Percentiles rank a stretch among this genome's conserved stretches.
Evolutionary conservation across 2,329 filamentous ascomycete species (phyloP).

Genomic region (Elsinoe fawcettii): DNA sequence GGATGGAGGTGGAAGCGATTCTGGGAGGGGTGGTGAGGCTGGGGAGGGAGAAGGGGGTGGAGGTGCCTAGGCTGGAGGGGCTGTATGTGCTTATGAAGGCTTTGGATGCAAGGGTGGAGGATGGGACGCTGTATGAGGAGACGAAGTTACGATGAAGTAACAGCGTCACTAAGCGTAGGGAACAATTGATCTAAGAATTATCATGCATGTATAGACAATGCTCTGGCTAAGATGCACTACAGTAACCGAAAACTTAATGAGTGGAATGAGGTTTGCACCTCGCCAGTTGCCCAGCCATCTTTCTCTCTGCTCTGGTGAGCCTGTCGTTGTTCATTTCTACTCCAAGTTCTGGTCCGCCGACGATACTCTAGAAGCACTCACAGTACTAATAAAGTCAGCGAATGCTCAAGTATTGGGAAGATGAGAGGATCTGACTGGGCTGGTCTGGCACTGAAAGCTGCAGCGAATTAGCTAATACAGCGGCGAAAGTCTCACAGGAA

Average conservation of each 20-base stretch:
- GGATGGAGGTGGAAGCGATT: conserved; percentile 46
- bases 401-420: neutral
- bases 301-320: neutral
- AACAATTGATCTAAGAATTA: neutral
- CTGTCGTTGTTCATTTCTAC: neutral
- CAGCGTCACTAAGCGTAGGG: too few species aligned
- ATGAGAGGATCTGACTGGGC: neutral
- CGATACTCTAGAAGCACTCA: neutral
- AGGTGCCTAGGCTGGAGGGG: conserved; percentile 36
- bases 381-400: neutral
- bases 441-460: conserved; percentile 9
- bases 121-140: neutral
- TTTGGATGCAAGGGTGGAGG: conserved; percentile 31
- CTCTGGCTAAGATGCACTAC: neutral
- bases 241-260: neutral
- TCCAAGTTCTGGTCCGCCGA: neutral
- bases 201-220: neutral
- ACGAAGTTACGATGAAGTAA: neutral
- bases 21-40: conserved; percentile 40
- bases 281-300: conserved; percentile 7
- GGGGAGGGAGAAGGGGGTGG: conserved; percentile 34
- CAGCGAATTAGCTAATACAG: neutral
- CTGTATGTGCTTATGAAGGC: conserved; percentile 41
- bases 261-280: conserved; percentile 2
- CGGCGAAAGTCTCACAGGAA: neutral